Base-by-base conservation (phyloP, 768 basidiomycete species). In the Sporobolomyces pararoseus region DNA sequence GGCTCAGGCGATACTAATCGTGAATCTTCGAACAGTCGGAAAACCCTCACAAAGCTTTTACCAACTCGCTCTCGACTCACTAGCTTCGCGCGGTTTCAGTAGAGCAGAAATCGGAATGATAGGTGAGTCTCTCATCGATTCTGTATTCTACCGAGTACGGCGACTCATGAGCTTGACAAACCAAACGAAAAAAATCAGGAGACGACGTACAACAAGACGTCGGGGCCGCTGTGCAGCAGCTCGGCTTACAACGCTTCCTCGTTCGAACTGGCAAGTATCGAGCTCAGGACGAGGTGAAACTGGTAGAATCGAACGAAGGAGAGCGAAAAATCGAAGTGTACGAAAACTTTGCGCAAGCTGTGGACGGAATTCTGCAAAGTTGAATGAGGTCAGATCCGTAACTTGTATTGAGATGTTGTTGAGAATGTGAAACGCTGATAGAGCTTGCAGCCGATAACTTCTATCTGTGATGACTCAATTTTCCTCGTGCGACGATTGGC, bases 211-310 rank as follows among this genome's bases (percentile, higher is more conserved):
- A 82, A 50, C 83, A 84, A 37, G 88, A 89, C 78, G 81, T 88
- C 23, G 86, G 87, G 1, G 84, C 81, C 4, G 88, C 86, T 1
- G 86, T 86, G 6, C 63, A 82, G 2, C 85, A 86, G 61, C 80
- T 88, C 0, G 84, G 85, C 2, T 77, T 89, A 49, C 85, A 83
- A 83, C 78, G 88, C 39, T 82, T 87, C 12, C 80, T 89, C 86
- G 88, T 88, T 29, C 82, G 82, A 75, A 87, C 88, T 7, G 88
- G 88, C 16, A 89, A 89, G 75, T 89, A 88, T 76, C 82, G 88
- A 3, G 25, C 79, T 5, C 87, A 86, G 4, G 85, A 87, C 72
- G 88, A 88, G 77, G 62, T 51, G 7, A 80, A 78, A 63, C n/a
- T 65, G 21, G 29, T 25, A 12, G 32, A 51, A 9, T 21, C 61